Conservation (phyloP, 2,329 filamentous ascomycete genomes). For the Sclerotinia trifoliorum region DNA sequence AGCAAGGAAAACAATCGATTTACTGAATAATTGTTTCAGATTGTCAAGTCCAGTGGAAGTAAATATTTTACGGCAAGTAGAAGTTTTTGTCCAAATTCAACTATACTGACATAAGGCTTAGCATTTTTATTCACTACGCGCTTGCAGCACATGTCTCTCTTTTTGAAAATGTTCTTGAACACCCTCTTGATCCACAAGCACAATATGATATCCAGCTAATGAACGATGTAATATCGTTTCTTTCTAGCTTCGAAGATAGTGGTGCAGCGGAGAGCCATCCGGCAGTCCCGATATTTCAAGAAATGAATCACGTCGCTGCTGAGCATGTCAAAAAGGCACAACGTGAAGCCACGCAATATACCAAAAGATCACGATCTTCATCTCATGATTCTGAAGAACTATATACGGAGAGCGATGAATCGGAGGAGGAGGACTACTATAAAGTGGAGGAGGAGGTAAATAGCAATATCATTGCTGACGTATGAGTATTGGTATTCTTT, state of each 20-base stretch:
- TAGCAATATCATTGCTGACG: constrained; percentile 1
- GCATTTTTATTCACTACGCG: constrained; percentile 66
- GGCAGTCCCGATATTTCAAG: not conserved
- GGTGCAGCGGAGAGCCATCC: not conserved
- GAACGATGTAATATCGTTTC: constrained; percentile 61
- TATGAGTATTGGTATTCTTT: not conserved
- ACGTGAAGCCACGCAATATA: not conserved
- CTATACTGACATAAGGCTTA: constrained; percentile 8
- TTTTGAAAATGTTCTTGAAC: constrained; percentile 92
- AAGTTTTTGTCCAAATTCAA: not conserved
- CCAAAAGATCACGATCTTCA: constrained; percentile 9
- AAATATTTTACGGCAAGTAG: constrained; percentile 20
- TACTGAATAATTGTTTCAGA: constrained; percentile 27
- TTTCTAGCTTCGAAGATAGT: constrained; percentile 11
- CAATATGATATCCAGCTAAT: constrained; percentile 84
- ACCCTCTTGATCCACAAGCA: constrained; percentile 81
- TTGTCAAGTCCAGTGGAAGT: constrained; percentile 28
- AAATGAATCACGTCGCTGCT: constrained; percentile 11
- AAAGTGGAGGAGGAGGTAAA: not conserved
- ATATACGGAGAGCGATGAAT: not conserved
- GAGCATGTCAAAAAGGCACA: constrained; percentile 15
- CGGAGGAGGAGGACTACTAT: constrained; percentile 9
- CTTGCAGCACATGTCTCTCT: constrained; percentile 88
- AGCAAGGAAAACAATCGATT: constrained; percentile 29
- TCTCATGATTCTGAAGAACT: not conserved